Evolutionary conservation across 225 moss, liverwort and hornwort species (phyloP).

Genomic region (Neckera pumila): DNA sequence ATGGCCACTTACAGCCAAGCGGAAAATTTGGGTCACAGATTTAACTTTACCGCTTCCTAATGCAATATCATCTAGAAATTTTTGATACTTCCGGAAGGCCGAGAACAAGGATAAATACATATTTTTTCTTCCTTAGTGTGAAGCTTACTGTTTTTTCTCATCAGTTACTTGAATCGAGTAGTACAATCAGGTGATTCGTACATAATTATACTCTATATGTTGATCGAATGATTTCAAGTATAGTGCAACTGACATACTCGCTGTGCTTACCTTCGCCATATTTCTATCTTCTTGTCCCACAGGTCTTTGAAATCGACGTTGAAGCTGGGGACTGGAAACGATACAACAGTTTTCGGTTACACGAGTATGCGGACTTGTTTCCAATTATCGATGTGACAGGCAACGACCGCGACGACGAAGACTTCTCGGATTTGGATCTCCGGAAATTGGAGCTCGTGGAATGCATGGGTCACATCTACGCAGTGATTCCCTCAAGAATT

Average conservation of each 20-base stretch:
- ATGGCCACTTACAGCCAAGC: no score
- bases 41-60: no score
- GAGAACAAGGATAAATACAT: not conserved
- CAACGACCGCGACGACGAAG: fast-evolving
- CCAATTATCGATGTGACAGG: no score
- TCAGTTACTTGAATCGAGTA: not conserved
- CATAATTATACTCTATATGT: not conserved
- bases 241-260: no score
- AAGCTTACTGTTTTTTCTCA: not conserved
- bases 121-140: not conserved
- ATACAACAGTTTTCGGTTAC: not conserved
- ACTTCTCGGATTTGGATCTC: no score
- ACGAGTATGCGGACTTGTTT: not conserved
- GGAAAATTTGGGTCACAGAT: no score
- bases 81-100: no score
- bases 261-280: not conserved
- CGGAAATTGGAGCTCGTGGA: not conserved
- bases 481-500: not conserved
- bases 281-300: no score
- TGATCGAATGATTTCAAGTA: not conserved
- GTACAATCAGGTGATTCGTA: not conserved
- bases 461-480: not conserved
- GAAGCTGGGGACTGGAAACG: not conserved
- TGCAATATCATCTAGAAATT: no score
- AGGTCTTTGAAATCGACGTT: not conserved